These are phyloP conservation scores for Myxozyma lipomycoides DNA, from an alignment of 805 yeast species.

Conservation along the genomic window DNA sequence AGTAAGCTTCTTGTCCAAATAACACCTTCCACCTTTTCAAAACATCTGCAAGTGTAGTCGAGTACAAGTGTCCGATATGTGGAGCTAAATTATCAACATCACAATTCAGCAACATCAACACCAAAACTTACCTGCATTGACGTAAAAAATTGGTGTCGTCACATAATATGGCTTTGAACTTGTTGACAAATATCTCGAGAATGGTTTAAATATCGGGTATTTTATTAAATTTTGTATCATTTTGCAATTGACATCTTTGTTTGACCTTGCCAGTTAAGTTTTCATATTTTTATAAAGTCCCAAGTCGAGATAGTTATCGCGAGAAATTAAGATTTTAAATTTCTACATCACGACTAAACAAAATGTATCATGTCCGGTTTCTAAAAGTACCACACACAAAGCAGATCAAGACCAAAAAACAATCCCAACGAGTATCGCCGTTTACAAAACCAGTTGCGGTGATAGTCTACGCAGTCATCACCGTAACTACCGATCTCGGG, in stretches of 20 bases:
- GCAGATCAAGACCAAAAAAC: background rate
- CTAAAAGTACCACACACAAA: slow-evolving; percentile 18
- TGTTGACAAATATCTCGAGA: no score
- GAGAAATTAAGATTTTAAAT: no score
- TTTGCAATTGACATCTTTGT: no score
- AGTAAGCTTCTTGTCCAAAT: slow-evolving; percentile 44
- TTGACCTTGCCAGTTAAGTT: no score
- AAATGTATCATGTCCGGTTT: slow-evolving; percentile 25
- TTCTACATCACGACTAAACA: no score
- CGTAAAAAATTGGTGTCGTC: slow-evolving; percentile 94
- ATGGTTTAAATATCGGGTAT: no score
- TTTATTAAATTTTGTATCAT: no score
- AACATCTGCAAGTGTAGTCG: slow-evolving; percentile 80
- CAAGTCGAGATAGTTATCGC: no score
- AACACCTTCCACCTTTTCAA: slow-evolving; percentile 66
- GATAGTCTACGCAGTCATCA: slow-evolving; percentile 19
- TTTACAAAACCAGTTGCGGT: background rate
- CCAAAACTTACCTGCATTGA: slow-evolving; percentile 58
- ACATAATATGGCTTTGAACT: slow-evolving; percentile 45
- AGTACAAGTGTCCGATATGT: slow-evolving; percentile 87
- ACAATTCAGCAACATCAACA: background rate
- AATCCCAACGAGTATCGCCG: background rate
- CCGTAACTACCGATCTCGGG: slow-evolving; percentile 43
- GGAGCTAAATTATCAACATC: slow-evolving; percentile 45
- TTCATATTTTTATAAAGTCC: no score